Conservation (phyloP, 352 stramenopile species). For the Nothophytophthora sp. region DNA sequence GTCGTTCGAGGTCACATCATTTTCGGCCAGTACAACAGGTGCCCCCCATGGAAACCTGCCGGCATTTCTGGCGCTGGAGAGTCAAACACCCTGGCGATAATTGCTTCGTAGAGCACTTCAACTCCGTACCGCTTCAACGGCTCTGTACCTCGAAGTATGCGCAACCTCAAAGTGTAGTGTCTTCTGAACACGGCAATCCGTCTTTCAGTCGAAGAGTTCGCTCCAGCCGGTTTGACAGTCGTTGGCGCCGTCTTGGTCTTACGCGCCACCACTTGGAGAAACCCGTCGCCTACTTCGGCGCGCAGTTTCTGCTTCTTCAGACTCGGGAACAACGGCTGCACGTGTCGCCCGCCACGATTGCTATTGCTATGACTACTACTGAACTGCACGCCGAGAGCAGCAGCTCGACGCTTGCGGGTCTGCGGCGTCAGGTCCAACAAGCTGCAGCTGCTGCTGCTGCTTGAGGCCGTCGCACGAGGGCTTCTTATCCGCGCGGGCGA, state of each 20-base stretch:
- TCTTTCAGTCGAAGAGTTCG: constrained; percentile 7
- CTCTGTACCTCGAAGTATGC: no score
- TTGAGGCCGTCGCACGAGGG: not conserved
- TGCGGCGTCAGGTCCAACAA: constrained; percentile 31
- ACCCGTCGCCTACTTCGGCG: constrained; percentile 37
- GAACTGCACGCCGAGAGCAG: constrained; percentile 15
- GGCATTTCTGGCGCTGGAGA: no score
- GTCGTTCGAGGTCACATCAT: no score
- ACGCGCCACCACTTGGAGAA: constrained; percentile 36
- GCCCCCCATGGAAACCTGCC: no score
- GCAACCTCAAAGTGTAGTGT: no score
- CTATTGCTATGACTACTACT: constrained; percentile 14
- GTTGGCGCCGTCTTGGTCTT: constrained; percentile 34
- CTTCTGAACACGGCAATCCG: no score
- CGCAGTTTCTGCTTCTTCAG: constrained; percentile 60
- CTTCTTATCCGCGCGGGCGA: constrained; percentile 22
- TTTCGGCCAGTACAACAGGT: no score
- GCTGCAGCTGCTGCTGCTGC: constrained; percentile 2
- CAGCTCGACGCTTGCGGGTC: constrained; percentile 31
- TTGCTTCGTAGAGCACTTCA: no score
- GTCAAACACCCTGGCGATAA: no score
- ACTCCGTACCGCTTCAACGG: no score
- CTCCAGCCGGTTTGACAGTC: constrained; percentile 6
- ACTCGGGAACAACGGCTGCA: constrained; percentile 42
- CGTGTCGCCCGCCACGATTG: constrained; percentile 11